These are phyloP conservation scores for Umbilicaria muhlenbergii DNA, from an alignment of 495 filamentous ascomycete genomes.

Conservation along the genomic window DNA sequence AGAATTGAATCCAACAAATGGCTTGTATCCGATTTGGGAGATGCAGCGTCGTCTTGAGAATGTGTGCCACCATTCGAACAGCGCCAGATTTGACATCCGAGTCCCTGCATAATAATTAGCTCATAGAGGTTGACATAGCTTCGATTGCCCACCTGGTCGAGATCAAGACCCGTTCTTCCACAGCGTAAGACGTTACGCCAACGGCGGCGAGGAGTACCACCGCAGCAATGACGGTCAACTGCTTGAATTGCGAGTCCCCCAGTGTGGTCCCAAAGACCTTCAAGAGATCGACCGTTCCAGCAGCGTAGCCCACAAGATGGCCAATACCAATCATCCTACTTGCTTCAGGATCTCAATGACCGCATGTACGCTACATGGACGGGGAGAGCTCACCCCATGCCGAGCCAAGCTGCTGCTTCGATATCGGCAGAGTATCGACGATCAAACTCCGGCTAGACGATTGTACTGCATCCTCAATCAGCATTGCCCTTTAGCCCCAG, in stretches of 20 bases:
- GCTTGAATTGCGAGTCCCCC: slow-evolving; percentile 87
- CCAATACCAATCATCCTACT: slow-evolving; percentile 81
- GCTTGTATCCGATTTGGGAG: slow-evolving; percentile 70
- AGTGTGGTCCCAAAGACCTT: slow-evolving; percentile 54
- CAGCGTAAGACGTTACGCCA: slow-evolving; percentile 64
- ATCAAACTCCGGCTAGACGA: slow-evolving; percentile 74
- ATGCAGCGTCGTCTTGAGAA: slow-evolving; percentile 45
- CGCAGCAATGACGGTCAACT: slow-evolving; percentile 72
- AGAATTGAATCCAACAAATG: slow-evolving; percentile 86
- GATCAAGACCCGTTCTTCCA: slow-evolving; percentile 67
- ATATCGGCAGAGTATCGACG: slow-evolving; percentile 77
- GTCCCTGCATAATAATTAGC: slow-evolving; percentile 18
- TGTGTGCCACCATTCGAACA: slow-evolving; percentile 27
- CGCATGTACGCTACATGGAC: neutral
- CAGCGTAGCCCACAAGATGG: slow-evolving; percentile 69
- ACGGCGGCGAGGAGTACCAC: slow-evolving; percentile 50
- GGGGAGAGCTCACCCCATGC: slow-evolving; percentile 57
- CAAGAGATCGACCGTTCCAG: slow-evolving; percentile 68
- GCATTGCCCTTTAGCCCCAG: slow-evolving; percentile 4
- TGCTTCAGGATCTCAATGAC: slow-evolving; percentile 30
- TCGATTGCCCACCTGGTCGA: slow-evolving; percentile 37
- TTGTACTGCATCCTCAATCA: slow-evolving; percentile 44
- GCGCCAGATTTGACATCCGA: slow-evolving; percentile 28
- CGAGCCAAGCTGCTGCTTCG: slow-evolving; percentile 71
- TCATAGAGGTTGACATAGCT: neutral